These are phyloP conservation scores for Pseudocercospora cruenta DNA, from an alignment of 2,329 filamentous ascomycete genomes.

Conservation along the genomic window DNA sequence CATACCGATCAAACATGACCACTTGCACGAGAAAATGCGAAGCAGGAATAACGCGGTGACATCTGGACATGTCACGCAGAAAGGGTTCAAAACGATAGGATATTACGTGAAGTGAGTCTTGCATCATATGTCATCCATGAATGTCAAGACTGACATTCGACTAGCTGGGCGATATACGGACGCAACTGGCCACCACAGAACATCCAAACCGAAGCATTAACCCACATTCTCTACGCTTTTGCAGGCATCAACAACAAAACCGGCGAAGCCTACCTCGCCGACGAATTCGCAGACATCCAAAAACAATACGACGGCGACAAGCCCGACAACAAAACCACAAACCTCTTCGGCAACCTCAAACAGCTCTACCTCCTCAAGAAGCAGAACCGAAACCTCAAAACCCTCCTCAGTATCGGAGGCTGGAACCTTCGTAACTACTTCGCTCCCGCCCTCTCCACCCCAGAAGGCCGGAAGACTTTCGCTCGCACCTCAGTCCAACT, in stretches of 20 bases:
- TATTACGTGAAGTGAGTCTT: constrained; percentile 66
- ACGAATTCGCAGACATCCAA: constrained; percentile 68
- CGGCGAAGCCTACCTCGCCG: constrained; percentile 74
- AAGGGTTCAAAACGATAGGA: constrained; percentile 68
- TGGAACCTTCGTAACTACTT: constrained; percentile 82
- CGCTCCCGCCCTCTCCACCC: constrained; percentile 64
- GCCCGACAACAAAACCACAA: constrained; percentile 52
- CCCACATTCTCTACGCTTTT: constrained; percentile 87
- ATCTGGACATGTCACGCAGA: constrained; percentile 15
- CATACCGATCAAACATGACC: constrained; percentile 17
- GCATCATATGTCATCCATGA: background rate
- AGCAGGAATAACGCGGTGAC: background rate
- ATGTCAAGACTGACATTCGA: constrained; percentile 14
- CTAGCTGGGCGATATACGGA: constrained; percentile 59
- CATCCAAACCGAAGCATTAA: constrained; percentile 76
- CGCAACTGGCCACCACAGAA: constrained; percentile 81
- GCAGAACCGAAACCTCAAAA: constrained; percentile 72
- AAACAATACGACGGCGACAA: constrained; percentile 69
- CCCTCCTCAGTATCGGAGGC: constrained; percentile 80
- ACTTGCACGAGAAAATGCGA: constrained; percentile 19
- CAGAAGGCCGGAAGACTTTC: constrained; percentile 65
- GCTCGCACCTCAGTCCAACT: constrained; percentile 72
- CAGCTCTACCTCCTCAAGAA: constrained; percentile 77
- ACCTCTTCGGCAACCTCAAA: constrained; percentile 72
- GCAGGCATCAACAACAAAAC: constrained; percentile 77